Evolutionary conservation across 2,329 filamentous ascomycete species (phyloP).

Genomic region (Colletotrichum plurivorum): DNA sequence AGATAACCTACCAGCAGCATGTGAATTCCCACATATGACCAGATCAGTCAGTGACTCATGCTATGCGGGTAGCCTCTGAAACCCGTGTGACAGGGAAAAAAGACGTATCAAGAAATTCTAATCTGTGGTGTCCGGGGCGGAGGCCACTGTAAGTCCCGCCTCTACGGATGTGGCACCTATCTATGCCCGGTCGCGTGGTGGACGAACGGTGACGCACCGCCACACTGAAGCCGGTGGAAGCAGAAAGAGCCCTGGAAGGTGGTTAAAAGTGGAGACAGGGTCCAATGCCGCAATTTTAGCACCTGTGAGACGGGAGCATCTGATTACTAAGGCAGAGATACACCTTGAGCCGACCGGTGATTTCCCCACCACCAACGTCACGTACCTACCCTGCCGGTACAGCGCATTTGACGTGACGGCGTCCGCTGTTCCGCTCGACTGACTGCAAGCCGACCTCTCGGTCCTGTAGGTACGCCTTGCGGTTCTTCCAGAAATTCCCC

Average conservation of each 20-base stretch:
- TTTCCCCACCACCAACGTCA: conserved; percentile 34
- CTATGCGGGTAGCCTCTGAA: no score
- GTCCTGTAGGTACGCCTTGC: not conserved
- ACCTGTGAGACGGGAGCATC: no score
- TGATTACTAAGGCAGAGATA: conserved; percentile 20
- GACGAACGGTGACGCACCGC: conserved; percentile 16
- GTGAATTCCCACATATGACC: no score
- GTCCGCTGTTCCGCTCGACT: not conserved
- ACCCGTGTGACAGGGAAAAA: no score
- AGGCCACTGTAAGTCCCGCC: no score
- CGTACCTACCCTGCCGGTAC: conserved; percentile 2
- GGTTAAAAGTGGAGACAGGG: conserved; percentile 15
- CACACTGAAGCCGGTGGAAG: conserved; percentile 39
- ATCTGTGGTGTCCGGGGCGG: no score
- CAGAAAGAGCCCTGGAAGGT: conserved; percentile 8
- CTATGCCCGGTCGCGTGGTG: no score
- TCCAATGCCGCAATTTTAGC: conserved; percentile 6
- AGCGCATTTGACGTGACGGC: not conserved
- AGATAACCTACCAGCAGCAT: no score
- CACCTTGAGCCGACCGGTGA: not conserved
- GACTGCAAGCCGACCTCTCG: not conserved
- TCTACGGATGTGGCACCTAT: no score
- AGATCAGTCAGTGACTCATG: no score
- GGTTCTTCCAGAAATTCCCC: not conserved
- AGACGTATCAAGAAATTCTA: no score